Conservation (phyloP, 1,284 basidiomycete species). For the Coniophora puteana region DNA sequence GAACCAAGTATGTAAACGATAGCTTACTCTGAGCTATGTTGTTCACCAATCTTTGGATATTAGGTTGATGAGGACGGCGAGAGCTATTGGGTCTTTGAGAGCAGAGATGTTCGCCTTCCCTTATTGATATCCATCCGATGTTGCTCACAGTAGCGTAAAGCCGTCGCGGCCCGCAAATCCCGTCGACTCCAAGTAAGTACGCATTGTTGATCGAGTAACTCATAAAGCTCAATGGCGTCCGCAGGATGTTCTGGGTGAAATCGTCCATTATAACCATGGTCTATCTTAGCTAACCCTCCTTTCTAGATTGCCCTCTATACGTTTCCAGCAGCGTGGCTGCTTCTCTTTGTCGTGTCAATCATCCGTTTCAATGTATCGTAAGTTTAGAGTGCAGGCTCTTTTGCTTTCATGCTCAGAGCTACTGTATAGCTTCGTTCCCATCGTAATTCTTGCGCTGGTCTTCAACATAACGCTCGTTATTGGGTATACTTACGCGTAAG, state of each 20-base stretch:
- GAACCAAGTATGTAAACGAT: constrained; percentile 69
- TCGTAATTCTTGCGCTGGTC: constrained; percentile 83
- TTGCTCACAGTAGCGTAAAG: constrained; percentile 36
- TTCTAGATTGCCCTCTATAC: constrained; percentile 79
- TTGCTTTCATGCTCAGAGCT: constrained; percentile 7
- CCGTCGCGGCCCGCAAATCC: constrained; percentile 88
- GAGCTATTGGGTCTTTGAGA: constrained; percentile 95
- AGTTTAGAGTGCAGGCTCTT: constrained; percentile 24
- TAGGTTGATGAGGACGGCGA: constrained; percentile 93
- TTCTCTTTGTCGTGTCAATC: constrained; percentile 83
- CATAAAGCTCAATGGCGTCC: constrained; percentile 10
- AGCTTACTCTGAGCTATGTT: constrained; percentile 1
- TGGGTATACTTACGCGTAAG: constrained; percentile 89
- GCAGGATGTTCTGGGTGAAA: constrained; percentile 87
- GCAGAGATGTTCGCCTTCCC: constrained; percentile 68
- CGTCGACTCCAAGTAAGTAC: constrained; percentile 79
- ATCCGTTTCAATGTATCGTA: constrained; percentile 86
- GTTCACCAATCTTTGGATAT: constrained; percentile 10
- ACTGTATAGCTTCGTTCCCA: constrained; percentile 71
- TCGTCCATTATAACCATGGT: constrained; percentile 14
- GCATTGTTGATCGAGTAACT: constrained; percentile 6
- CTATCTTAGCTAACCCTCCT: constrained; percentile 10
- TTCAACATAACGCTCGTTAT: constrained; percentile 92
- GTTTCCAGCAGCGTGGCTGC: constrained; percentile 87
- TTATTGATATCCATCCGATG: constrained; percentile 1